Base-by-base conservation (phyloP, 768 basidiomycete species). In the Boletales sp. region DNA sequence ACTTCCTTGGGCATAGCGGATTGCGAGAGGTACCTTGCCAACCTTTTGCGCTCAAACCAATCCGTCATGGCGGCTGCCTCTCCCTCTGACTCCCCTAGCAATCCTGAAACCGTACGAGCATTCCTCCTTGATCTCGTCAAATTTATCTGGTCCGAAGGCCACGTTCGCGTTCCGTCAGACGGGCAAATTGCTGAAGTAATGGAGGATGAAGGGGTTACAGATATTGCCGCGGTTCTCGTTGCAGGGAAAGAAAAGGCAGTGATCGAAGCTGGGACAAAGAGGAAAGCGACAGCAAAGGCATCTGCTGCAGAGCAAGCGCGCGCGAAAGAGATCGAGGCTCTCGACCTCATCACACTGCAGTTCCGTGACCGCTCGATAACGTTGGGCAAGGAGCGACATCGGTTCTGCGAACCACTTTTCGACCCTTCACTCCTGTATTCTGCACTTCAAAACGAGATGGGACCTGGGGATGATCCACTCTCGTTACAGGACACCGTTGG, bases 191-290 rank as follows among this genome's bases (percentile, higher is more conserved):
- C 77, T 8, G 71, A 72, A 54, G 45, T 70, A 32, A 72, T 72
- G 14, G 90, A 90, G 52, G 90, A 92, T 48, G 92, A 93, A 54
- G 93, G 90, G 4, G 73, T 91, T 21, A 90, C 88, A 15, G 90
- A 95, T 64, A 91, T 94, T 50, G 93, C 93, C 7, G 90, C 94
- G 8, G 83, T 90, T 40, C 75, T 95, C 39, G 88, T 92, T 30
- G 89, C 90, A 8, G 93, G 93, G n/a, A 89, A 87, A 62, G 93
- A 94, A 68, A 83, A 86, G 56, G 88, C 90, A 0, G 81, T 94
- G 31, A 93, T 94, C 52, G 90, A 93, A 66, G 83, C 81, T 53
- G 86, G 83, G 17, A 86, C 84, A 72, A 90, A 87, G 71, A 87
- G 86, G 63, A 85, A 84, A 55, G 78, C 80, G 21, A 84, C 75